Evolutionary conservation across 352 stramenopile species (phyloP).

Genomic region (Thalassiosira livingstoniorum): DNA sequence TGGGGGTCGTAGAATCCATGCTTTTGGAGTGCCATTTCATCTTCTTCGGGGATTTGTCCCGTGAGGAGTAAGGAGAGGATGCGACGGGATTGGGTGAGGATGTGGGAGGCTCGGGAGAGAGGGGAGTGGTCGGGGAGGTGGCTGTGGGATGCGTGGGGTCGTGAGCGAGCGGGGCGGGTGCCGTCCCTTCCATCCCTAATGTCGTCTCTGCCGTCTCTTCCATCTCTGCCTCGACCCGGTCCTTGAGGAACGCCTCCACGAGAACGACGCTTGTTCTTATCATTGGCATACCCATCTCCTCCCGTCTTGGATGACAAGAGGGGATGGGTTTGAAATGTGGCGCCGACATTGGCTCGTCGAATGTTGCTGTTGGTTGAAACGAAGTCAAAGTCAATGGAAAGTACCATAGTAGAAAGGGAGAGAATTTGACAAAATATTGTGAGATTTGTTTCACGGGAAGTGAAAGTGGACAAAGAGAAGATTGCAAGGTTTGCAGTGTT

Average conservation of each 20-base stretch:
- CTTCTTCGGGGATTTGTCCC: conserved; percentile 32
- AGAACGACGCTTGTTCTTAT: neutral
- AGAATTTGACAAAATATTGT: too few relatives aligned
- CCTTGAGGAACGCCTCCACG: neutral
- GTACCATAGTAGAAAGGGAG: too few relatives aligned
- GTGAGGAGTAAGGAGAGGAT: conserved; percentile 42
- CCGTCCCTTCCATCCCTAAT: neutral
- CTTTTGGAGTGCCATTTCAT: conserved; percentile 24
- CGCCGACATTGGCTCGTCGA: conserved; percentile 13
- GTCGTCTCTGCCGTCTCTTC: conserved; percentile 6
- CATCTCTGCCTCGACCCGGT: neutral
- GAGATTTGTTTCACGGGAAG: too few relatives aligned
- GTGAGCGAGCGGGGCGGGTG: too few relatives aligned
- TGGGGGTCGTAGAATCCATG: neutral
- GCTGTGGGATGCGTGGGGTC: too few relatives aligned
- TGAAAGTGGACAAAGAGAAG: too few relatives aligned
- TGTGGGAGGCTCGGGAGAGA: neutral
- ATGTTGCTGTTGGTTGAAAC: conserved; percentile 1
- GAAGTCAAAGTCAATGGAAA: too few relatives aligned
- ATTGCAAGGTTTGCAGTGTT: too few relatives aligned
- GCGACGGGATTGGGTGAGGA: conserved; percentile 21
- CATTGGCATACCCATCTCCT: neutral
- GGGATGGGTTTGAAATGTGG: conserved; percentile 17
- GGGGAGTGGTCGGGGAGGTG: neutral
- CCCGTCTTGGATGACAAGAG: neutral